Evolutionary conservation across 2,329 filamentous ascomycete genomes (phyloP).

Genomic region (Fusarium sp.): DNA sequence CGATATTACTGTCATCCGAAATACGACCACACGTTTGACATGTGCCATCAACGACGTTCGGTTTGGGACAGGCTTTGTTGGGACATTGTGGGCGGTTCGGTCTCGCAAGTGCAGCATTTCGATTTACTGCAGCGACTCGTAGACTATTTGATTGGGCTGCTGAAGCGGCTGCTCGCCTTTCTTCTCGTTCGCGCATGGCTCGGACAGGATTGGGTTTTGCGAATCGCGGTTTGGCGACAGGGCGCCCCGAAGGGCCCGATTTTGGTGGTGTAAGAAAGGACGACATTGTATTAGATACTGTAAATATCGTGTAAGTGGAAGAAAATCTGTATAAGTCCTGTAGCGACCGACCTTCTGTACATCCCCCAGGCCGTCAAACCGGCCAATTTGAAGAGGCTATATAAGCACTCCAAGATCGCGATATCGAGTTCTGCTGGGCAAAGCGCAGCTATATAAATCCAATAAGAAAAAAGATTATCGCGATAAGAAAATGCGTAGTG

Average conservation of each 20-base stretch:
- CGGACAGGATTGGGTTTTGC: slow-evolving; percentile 61
- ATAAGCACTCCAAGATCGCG: slow-evolving; percentile 7
- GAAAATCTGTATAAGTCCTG: background rate
- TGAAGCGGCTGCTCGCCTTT: slow-evolving; percentile 55
- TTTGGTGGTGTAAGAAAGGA: slow-evolving; percentile 59
- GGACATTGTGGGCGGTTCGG: slow-evolving; percentile 62
- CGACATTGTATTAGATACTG: slow-evolving; percentile 55
- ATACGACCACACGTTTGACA: slow-evolving; percentile 89
- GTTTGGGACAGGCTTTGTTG: slow-evolving; percentile 70
- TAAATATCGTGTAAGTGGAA: slow-evolving; percentile 2
- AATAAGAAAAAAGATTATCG: slow-evolving; percentile 26
- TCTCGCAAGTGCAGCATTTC: slow-evolving; percentile 49
- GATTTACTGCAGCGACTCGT: slow-evolving; percentile 48
- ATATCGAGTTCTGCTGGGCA: background rate
- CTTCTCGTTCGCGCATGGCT: slow-evolving; percentile 64
- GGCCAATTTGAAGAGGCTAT: slow-evolving; percentile 9
- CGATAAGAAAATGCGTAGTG: slow-evolving; percentile 24
- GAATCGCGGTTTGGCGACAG: slow-evolving; percentile 55
- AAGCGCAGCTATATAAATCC: background rate
- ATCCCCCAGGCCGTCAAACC: slow-evolving; percentile 32
- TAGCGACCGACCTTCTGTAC: slow-evolving; percentile 4
- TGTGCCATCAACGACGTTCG: slow-evolving; percentile 72
- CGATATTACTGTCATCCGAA: slow-evolving; percentile 87
- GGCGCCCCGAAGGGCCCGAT: slow-evolving; percentile 46
- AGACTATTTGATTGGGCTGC: slow-evolving; percentile 42